Evolutionary conservation across 2,329 filamentous ascomycete species (phyloP), one percentile per base, ranked within the genome.

Genomic region (Dothidotthia symphoricarpi): DNA sequence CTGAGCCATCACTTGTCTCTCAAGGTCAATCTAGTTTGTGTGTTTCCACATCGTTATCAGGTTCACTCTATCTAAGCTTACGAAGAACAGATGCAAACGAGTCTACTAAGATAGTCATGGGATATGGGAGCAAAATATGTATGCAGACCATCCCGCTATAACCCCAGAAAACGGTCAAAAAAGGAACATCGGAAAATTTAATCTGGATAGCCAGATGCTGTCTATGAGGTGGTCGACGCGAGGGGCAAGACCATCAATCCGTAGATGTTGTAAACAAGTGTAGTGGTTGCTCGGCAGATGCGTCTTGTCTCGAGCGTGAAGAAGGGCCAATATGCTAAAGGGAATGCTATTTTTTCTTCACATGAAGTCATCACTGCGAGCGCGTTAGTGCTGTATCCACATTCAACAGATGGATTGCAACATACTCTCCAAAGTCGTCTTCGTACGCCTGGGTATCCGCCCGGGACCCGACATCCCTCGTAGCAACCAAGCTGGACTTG

Each of bases 341-440:
- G 24, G 16, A 31, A 34, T 13, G 28, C 35, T 42, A 16, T 11
- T 39, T 31, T 16, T n/a, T 13, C 34, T 35, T 67, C 58, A 67
- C 64, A 67, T 67, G 39, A 67, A 67, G 45, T 67, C 63, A 34
- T 67, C 64, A 52, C 64, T 66, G 36, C 8, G 16, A 5, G 7
- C 4, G 2, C 9, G 6, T 7, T 9, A 9, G n/a, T 24, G 11
- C 11, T 16, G 25, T 24, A n/a, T 11, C 13, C n/a, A n/a, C n/a
- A n/a, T n/a, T n/a, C n/a, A n/a, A n/a, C n/a, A n/a, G n/a, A n/a
- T n/a, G n/a, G 15, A 14, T 34, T n/a, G 25, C 22, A 33, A 83
- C 88, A 76, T 75, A 88, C 80, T 95, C 91, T 71, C 87, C 91
- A 62, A 88, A 88, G 44, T 88, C 86, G 36, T 87, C 86, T 19